Base-by-base conservation (phyloP, 2,329 filamentous ascomycete genomes). In the Cercospora berteroae region DNA sequence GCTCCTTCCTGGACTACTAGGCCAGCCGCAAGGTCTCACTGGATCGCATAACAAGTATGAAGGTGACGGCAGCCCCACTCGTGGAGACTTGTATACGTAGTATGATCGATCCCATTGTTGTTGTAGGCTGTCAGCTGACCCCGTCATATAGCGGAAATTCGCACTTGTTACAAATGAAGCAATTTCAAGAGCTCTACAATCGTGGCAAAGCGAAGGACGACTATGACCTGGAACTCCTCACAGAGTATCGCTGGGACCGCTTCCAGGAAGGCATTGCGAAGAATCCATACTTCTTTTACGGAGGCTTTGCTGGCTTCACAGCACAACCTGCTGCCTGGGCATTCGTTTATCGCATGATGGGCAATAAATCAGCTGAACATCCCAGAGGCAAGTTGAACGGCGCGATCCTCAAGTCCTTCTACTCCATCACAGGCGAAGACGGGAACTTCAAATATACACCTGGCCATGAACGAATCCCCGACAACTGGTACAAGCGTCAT, bases 21-120 rank as follows among this genome's bases (percentile, higher is more conserved):
- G 76, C 12, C 62, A 56, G 8, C 69, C 70, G 16, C 72, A 73
- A 61, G 74, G 74, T 27, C 72, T 75, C 52, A 70, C 70, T 33
- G 73, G 73, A 31, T 71, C 67, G 27, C 62, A 79, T 69, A 74
- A 74, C 71, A 76, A 78, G 64, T 80, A 78, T 65, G 78, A 80
- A 68, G 60, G 68, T 31, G 78, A 80, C 61, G 72, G 65, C 8
- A 77, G 75, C 16, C 77, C 78, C 1, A 71, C 73, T 16, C 71
- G 75, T 33, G 72, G 69, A 56, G 77, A 79, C 62, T 57, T 78
- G n/a, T 74, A 75, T 63, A 71, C 76, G 50, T 74, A 71, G 55
- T 48, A 48, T 48, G 44, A 13, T 48, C 18, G 20, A 48, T 1
- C n/a, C 44, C 18, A 23, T 48, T 10, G 44, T 48, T 23, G 44